phyloP scores from a whole-genome alignment of 257 asterid genomes.

The Solanum okadae region DNA sequence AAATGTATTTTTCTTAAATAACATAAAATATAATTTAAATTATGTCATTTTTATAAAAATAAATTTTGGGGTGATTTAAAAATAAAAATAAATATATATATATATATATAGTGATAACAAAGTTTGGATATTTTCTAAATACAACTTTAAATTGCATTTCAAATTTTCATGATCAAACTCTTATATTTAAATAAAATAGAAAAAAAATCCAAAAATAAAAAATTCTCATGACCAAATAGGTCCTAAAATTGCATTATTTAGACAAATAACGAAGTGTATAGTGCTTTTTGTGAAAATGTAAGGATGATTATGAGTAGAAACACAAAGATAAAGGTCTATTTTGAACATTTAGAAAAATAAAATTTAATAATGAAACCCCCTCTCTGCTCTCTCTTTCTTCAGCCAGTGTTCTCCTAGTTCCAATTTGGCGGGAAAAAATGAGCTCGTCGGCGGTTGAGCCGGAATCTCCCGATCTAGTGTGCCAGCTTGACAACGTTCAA shows the following conservation, averaged over 20 bases:
- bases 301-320: not conserved
- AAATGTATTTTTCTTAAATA: too few relatives aligned
- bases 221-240: not conserved
- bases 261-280: not conserved
- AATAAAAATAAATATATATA: too few relatives aligned
- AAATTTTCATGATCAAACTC: not conserved
- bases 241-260: not conserved
- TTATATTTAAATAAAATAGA: too few relatives aligned
- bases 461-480: constrained; percentile 54
- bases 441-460: constrained; percentile 53
- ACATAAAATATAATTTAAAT: too few relatives aligned
- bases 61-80: too few relatives aligned
- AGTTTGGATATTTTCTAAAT: too few relatives aligned
- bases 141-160: not conserved
- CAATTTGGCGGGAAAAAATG: constrained; percentile 66
- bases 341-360: not conserved
- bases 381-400: not conserved
- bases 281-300: not conserved
- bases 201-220: too few relatives aligned
- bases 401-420: not conserved
- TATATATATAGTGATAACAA: too few relatives aligned
- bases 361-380: not conserved
- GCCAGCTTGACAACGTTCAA: constrained; percentile 81
- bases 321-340: not conserved
- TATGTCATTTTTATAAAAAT: too few relatives aligned